Conservation (phyloP, 1,139 yeast species). For the Candida sanyaensis region DNA sequence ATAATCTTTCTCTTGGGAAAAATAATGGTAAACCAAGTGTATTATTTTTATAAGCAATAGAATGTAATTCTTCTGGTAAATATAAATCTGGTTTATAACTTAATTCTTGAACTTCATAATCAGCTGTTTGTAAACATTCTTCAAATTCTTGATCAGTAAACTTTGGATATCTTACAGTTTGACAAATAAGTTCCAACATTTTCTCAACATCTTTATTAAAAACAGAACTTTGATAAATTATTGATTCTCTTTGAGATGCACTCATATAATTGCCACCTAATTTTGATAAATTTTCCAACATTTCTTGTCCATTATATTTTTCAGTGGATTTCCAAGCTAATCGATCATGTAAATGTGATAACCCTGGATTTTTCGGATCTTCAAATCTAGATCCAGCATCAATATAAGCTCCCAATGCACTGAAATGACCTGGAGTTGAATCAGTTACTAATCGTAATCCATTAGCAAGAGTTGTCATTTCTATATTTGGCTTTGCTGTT, state of each 20-base stretch:
- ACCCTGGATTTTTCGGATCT: constrained; percentile 55
- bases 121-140: constrained; percentile 74
- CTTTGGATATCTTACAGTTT: constrained; percentile 73
- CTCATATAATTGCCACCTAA: constrained; percentile 96
- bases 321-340: constrained; percentile 84
- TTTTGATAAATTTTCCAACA: constrained; percentile 74
- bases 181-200: constrained; percentile 80
- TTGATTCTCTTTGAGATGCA: constrained; percentile 87
- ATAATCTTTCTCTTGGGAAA: constrained; percentile 73
- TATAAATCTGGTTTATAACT: constrained; percentile 83
- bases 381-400: constrained; percentile 93
- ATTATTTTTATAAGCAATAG: constrained; percentile 69
- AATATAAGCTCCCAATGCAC: constrained; percentile 86
- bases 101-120: constrained; percentile 81
- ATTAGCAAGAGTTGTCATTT: constrained; percentile 61
- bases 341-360: constrained; percentile 83
- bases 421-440: constrained; percentile 85
- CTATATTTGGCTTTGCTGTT: constrained; percentile 14
- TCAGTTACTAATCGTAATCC: constrained; percentile 86
- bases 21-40: constrained; percentile 86
- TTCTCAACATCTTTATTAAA: constrained; percentile 83
- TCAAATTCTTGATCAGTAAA: constrained; percentile 69
- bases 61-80: constrained; percentile 85
- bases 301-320: constrained; percentile 60
- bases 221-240: constrained; percentile 93